Percentiles rank a stretch among this genome's conserved stretches.
These are phyloP conservation scores for Trichoderma virens DNA, from an alignment of 495 filamentous ascomycete genomes.

Conservation along the genomic window DNA sequence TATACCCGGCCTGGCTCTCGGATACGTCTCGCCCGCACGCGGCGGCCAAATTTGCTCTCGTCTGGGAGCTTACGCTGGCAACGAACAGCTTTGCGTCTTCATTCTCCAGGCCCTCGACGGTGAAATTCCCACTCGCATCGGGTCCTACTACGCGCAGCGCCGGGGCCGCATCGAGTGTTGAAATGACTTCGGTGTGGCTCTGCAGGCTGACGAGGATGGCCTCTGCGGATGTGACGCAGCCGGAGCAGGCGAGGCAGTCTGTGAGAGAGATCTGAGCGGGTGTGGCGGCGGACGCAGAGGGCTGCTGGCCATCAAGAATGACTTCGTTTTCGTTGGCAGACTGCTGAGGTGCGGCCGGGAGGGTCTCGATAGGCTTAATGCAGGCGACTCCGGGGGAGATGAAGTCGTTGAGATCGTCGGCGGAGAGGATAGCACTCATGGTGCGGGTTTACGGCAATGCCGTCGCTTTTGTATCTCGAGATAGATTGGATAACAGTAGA, in stretches of 20 bases:
- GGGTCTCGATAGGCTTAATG: conserved; percentile 92
- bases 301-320: conserved; percentile 78
- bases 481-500: no score
- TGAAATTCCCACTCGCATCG: conserved; percentile 18
- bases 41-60: conserved; percentile 77
- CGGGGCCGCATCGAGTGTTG: conserved; percentile 62
- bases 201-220: conserved; percentile 89
- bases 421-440: conserved; percentile 95
- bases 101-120: conserved; percentile 28
- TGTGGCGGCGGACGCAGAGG: conserved; percentile 25
- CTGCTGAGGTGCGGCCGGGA: conserved; percentile 42
- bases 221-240: conserved; percentile 95
- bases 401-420: conserved; percentile 97
- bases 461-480: not conserved
- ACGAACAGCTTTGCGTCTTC: conserved; percentile 65
- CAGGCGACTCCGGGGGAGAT: conserved; percentile 95
- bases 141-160: conserved; percentile 32
- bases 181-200: conserved; percentile 83
- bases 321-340: conserved; percentile 66
- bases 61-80: conserved; percentile 86
- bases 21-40: conserved; percentile 68
- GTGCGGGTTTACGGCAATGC: conserved; percentile 16
- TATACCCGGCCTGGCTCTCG: conserved; percentile 62
- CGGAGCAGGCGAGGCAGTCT: conserved; percentile 94
- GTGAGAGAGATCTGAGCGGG: conserved; percentile 90